phyloP scores from a whole-genome alignment of 2,329 filamentous ascomycete species.

The Dactylellina sp. region DNA sequence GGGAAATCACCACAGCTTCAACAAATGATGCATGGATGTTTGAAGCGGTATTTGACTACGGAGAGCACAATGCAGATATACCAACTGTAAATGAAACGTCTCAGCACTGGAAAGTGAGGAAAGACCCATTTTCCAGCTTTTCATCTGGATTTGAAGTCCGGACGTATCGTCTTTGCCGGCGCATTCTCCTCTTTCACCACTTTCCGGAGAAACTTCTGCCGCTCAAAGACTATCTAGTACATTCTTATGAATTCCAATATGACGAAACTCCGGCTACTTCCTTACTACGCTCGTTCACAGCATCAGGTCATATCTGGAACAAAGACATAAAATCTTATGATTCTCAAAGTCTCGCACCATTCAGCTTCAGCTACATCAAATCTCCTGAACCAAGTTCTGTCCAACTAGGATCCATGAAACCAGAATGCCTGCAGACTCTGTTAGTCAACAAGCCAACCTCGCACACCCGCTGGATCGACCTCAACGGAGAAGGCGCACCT shows the following conservation, averaged over 20 bases:
- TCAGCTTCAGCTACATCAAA: constrained; percentile 3
- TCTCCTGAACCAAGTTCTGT: not conserved
- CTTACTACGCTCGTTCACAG: not conserved
- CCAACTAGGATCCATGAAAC: not conserved
- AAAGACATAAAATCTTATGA: no score
- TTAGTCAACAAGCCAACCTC: not conserved
- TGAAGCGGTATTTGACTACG: constrained; percentile 63
- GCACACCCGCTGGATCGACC: constrained; percentile 59
- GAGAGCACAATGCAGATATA: constrained; percentile 61
- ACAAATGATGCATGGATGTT: constrained; percentile 13
- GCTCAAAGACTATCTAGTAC: not conserved
- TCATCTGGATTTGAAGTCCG: constrained; percentile 62
- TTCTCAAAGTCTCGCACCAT: constrained; percentile 4
- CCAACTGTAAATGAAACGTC: constrained; percentile 22
- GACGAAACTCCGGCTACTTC: constrained; percentile 21
- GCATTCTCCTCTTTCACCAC: constrained; percentile 15
- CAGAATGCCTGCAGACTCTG: constrained; percentile 4
- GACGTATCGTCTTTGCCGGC: constrained; percentile 53
- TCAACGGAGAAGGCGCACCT: constrained; percentile 59
- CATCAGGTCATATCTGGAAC: no score
- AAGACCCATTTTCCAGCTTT: constrained; percentile 62
- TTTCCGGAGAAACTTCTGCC: not conserved
- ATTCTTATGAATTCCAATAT: not conserved
- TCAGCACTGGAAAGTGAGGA: constrained; percentile 53
- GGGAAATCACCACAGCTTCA: not conserved